Evolutionary conservation across 306 rosid genomes (phyloP), one percentile per base, ranked within the genome.

Genomic region (Rosa rugosa): DNA sequence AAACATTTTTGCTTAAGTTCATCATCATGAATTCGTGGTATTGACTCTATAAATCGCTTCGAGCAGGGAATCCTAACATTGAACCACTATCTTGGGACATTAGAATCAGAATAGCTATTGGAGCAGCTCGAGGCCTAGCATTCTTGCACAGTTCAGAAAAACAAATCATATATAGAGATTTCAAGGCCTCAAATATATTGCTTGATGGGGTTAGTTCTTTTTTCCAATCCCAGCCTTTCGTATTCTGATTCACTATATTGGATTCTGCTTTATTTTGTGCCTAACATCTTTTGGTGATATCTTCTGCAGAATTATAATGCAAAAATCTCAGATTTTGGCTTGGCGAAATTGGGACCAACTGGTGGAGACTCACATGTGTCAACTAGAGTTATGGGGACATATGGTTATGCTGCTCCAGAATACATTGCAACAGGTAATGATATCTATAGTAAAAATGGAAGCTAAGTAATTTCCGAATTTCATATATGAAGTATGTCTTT

Each of bases 341-440:
- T 92, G 88, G 98, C 98, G 0, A 95, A 91, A 82, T 80, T 90
- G 81, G 98, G 97, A 76, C 97, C 99, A 71, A 59, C 91, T 3
- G 91, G 84, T 27, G 92, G 73, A 83, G 89, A 90, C 20, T 77
- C 99, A 6, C 98, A 95, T 46, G 99, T 95, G 77, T 88, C 91
- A n/a, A 92, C 98, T 20, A 84, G 97, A 82, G 47, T 92, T 68
- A 92, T 91, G 86, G 99, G 99, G 82, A 89, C 97, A 1, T 73
- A 68, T 66, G 99, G 97, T 36, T 92, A 95, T 79, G 95, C 91
- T 71, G 99, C 99, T 72, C 97, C 98, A 4, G 99, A 95, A 82
- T 91, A 92, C 75, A 68, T 92, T 41, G 91, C 93, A 57, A 95
- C 97, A 79, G 97, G 97, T 94, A 75, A 88, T 76, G 53, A 31